Conservation (phyloP, 257 asterid genomes). For the Haberlea rhodopensis region DNA sequence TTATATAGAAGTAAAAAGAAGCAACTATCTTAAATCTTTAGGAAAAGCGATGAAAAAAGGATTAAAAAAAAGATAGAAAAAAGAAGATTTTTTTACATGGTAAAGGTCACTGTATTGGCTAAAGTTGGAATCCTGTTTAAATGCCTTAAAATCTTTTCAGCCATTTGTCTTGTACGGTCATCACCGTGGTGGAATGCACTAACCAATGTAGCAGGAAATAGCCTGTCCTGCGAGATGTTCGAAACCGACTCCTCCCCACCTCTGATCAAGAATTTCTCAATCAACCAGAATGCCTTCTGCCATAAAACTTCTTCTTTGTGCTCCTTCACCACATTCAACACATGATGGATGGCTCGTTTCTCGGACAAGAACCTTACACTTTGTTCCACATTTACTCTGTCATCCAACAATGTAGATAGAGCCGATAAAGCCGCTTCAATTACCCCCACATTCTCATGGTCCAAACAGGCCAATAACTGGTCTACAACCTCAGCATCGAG, state of each 20-base stretch:
- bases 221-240: slow-evolving; percentile 54
- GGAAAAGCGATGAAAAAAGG: too few relatives aligned
- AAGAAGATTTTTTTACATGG: slow-evolving; percentile 26
- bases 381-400: slow-evolving; percentile 54
- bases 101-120: slow-evolving; percentile 40
- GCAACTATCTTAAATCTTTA: not conserved
- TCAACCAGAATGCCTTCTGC: slow-evolving; percentile 76
- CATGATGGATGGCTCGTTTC: slow-evolving; percentile 43
- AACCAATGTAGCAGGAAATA: slow-evolving; percentile 56
- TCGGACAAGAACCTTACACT: slow-evolving; percentile 53
- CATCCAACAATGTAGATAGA: slow-evolving; percentile 67
- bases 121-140: slow-evolving; percentile 61
- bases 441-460: slow-evolving; percentile 65
- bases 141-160: slow-evolving; percentile 68
- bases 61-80: too few relatives aligned
- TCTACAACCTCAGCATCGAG: slow-evolving; percentile 67
- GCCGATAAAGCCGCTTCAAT: slow-evolving; percentile 74
- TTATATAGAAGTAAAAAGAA: too few relatives aligned
- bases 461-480: slow-evolving; percentile 55
- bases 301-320: slow-evolving; percentile 50
- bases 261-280: slow-evolving; percentile 59
- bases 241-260: slow-evolving; percentile 61
- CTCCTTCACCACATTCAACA: slow-evolving; percentile 61
- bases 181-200: slow-evolving; percentile 71
- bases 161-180: slow-evolving; percentile 58